Evolutionary conservation across 164 flowering plant species (phyloP).

Genomic region (Annona squamosa): DNA sequence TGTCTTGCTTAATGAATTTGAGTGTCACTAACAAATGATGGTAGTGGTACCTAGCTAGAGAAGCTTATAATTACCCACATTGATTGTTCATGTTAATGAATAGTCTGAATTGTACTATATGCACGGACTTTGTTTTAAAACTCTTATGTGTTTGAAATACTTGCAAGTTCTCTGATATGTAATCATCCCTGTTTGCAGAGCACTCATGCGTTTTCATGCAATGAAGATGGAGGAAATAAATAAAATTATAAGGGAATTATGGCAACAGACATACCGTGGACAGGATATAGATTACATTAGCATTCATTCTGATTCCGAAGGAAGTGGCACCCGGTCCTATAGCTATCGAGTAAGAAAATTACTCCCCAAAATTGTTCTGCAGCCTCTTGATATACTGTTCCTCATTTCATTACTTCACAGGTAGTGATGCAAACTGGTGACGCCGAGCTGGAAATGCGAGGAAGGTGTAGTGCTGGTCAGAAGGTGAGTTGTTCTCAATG

Average conservation of each 20-base stretch:
- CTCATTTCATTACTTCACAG: conserved; percentile 27
- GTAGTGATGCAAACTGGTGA: conserved; percentile 98
- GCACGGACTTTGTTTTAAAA: background rate
- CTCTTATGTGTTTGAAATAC: too few species aligned
- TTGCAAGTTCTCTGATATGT: too few species aligned
- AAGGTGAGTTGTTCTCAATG: conserved; percentile 40
- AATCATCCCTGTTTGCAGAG: conserved; percentile 34
- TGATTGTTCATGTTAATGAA: background rate
- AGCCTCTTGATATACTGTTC: background rate
- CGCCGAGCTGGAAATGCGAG: conserved; percentile 97
- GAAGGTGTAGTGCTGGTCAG: conserved; percentile 99
- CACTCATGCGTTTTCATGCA: conserved; percentile 96
- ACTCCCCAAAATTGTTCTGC: background rate
- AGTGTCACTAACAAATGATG: background rate
- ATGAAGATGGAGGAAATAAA: conserved; percentile 99
- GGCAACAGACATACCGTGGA: conserved; percentile 99
- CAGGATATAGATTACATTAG: conserved; percentile 94
- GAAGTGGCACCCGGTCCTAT: conserved; percentile 94
- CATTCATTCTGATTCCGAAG: conserved; percentile 96
- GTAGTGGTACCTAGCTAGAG: background rate
- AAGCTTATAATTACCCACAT: background rate
- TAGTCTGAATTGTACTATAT: background rate
- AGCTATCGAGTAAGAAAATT: conserved; percentile 62
- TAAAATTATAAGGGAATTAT: conserved; percentile 85
- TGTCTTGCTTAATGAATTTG: background rate